A percentile compares a stretch with the other conserved stretches of the same genome.
phyloP scores from a whole-genome alignment of 331 rosid species.

The Rhamnella rubrinervis region DNA sequence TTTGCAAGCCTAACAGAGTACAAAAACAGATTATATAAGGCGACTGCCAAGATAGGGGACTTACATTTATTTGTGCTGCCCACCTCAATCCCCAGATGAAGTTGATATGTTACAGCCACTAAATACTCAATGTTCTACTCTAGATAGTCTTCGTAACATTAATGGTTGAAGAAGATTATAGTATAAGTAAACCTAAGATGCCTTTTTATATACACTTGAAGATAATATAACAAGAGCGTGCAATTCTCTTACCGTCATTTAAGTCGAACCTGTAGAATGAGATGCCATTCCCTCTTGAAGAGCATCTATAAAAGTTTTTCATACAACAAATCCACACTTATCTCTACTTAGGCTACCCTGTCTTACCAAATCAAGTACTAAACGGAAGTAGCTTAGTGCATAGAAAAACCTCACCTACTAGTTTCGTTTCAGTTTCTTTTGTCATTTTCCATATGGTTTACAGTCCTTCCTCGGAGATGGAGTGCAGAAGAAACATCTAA shows the following conservation, averaged over 20 bases:
- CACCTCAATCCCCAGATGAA: background rate
- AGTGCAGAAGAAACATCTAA: no score
- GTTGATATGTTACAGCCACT: background rate
- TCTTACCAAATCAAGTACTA: no score
- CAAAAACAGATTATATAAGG: background rate
- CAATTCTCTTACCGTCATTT: conserved; percentile 36
- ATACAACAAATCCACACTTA: no score
- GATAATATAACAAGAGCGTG: conserved; percentile 24
- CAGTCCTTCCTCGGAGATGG: no score
- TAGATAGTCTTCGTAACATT: background rate
- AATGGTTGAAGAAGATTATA: background rate
- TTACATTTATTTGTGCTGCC: no score
- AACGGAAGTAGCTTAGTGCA: no score
- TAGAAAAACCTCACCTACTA: no score
- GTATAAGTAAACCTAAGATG: background rate
- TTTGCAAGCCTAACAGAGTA: background rate
- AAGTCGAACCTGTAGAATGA: conserved; percentile 76
- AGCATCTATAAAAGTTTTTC: background rate
- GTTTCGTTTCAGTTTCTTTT: no score
- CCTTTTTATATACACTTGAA: conserved; percentile 29
- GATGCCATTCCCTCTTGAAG: conserved; percentile 81
- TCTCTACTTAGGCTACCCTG: no score
- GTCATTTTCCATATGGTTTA: no score
- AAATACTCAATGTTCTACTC: conserved; percentile 13
- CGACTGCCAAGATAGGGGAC: conserved; percentile 3